A percentile compares a stretch with the other conserved stretches of the same genome.
Conservation (phyloP, 176 grass and related monocot species). For the Microstegium vimineum region DNA sequence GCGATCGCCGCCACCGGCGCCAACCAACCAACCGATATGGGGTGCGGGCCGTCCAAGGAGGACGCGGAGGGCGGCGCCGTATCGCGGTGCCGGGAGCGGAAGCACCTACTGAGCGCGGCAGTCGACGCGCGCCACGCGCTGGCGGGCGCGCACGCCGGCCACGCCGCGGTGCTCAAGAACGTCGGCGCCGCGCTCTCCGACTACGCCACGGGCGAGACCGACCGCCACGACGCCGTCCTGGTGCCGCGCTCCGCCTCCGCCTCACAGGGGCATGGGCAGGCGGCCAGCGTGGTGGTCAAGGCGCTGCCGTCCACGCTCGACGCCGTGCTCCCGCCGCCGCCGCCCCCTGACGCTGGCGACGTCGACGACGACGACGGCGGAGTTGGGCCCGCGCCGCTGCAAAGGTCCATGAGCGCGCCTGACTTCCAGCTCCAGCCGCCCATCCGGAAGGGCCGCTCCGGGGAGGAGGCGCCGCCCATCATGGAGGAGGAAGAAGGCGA, state of each 20-base stretch:
- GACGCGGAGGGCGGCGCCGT: slow-evolving; percentile 49
- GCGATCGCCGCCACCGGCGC: not conserved
- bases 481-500: slow-evolving; percentile 40
- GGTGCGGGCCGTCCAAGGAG: slow-evolving; percentile 63
- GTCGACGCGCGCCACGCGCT: slow-evolving; percentile 54
- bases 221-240: not conserved
- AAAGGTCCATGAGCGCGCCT: slow-evolving; percentile 47
- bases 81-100: slow-evolving; percentile 64
- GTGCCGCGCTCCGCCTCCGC: slow-evolving; percentile 18
- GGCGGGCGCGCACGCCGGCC: no score
- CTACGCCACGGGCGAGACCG: slow-evolving; percentile 39
- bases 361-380: slow-evolving; percentile 17
- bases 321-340: slow-evolving; percentile 13
- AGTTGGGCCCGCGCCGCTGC: slow-evolving; percentile 16
- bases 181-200: slow-evolving; percentile 68
- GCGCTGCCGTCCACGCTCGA: slow-evolving; percentile 26
- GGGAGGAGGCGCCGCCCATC: slow-evolving; percentile 37
- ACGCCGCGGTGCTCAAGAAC: no score
- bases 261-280: no score
- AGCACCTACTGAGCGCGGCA: slow-evolving; percentile 35
- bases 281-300: slow-evolving; percentile 11
- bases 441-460: slow-evolving; percentile 38
- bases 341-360: no score
- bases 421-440: slow-evolving; percentile 27
- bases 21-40: no score